These are phyloP conservation scores for Penicillium olsonii DNA, from an alignment of 2,329 filamentous ascomycete genomes.

Conservation along the genomic window DNA sequence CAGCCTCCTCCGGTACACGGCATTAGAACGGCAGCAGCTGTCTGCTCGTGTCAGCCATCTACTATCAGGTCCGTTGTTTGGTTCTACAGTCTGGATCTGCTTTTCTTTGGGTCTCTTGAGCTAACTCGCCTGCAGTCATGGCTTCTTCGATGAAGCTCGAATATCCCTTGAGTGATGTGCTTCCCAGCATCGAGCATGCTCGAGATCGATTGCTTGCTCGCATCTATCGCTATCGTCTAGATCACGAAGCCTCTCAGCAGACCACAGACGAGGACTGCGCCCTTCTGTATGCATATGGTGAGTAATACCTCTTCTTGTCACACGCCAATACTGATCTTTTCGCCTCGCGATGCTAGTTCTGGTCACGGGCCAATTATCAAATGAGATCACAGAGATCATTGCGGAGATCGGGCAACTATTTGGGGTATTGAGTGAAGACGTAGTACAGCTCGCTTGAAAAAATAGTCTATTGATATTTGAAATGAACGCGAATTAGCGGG, in stretches of 20 bases:
- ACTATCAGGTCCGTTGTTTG: conserved; percentile 55
- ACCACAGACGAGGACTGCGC: conserved; percentile 72
- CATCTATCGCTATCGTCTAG: conserved; percentile 82
- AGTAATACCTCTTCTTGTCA: conserved; percentile 27
- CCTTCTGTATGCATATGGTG: conserved; percentile 85
- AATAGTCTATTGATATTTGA: background rate
- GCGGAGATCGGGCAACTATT: conserved; percentile 61
- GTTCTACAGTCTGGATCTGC: background rate
- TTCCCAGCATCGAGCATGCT: conserved; percentile 78
- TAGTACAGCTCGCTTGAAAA: conserved; percentile 55
- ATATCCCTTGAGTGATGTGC: conserved; percentile 85
- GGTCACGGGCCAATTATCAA: conserved; percentile 62
- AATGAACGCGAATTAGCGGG: background rate
- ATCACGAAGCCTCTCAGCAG: conserved; percentile 54
- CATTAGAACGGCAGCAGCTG: conserved; percentile 74
- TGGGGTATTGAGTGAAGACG: conserved; percentile 63
- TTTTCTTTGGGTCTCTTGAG: background rate
- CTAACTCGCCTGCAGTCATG: conserved; percentile 65
- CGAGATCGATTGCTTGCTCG: conserved; percentile 82
- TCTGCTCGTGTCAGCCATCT: conserved; percentile 91
- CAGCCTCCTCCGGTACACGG: conserved; percentile 76
- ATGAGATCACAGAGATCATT: conserved; percentile 57
- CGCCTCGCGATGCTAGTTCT: conserved; percentile 48
- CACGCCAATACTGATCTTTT: conserved; percentile 4
- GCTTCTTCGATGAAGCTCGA: conserved; percentile 92